Evolutionary conservation across 805 yeast genomes (phyloP), one percentile per base, ranked within the genome.

Genomic region (Starmerella apicola): DNA sequence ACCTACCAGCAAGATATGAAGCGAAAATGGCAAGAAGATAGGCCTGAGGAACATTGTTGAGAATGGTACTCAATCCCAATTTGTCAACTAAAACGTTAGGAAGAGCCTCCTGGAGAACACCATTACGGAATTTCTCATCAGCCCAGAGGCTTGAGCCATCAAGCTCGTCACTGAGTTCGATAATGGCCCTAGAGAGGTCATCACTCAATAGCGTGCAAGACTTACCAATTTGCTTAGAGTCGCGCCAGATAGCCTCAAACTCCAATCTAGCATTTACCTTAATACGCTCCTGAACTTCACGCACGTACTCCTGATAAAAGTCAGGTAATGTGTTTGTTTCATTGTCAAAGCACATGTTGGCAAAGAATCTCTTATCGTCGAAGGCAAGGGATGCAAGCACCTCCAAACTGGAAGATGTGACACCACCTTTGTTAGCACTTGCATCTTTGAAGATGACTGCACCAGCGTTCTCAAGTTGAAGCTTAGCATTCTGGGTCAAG

Each of bases 341-440:
- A 41, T 63, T 56, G 15, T 52, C 45, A 36, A 76, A 70, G 59
- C 91, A 81, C 84, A 88, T 91, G 57, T 81, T 65, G 40, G 71
- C 62, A 53, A 78, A 71, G 67, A 88, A 91, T 26, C 76, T 81
- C 38, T 70, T 72, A 61, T 88, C 98, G 54, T 78, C 85, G 56
- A 91, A 79, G 3, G 95, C 79, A 45, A 88, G 73, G 2, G 98
- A 88, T 8, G 96, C 95, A 51, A 88, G 71, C 10, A 88, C 98
- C 63, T 88, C 98, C 52, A 83, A 68, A 2, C 96, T 86, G 2
- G 96, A 85, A 2, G 96, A 86, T 1, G 98, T 88, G 38, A 88
- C 98, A 65, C 98, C 98, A 56, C 98, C 98, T 65, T 88, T 88
- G 65, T 88, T 88, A 33, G 96, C 85, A 10, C 95, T 82, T 13